Base-by-base conservation (phyloP, 1,139 yeast species). In the Scheffersomyces segobiensis region DNA sequence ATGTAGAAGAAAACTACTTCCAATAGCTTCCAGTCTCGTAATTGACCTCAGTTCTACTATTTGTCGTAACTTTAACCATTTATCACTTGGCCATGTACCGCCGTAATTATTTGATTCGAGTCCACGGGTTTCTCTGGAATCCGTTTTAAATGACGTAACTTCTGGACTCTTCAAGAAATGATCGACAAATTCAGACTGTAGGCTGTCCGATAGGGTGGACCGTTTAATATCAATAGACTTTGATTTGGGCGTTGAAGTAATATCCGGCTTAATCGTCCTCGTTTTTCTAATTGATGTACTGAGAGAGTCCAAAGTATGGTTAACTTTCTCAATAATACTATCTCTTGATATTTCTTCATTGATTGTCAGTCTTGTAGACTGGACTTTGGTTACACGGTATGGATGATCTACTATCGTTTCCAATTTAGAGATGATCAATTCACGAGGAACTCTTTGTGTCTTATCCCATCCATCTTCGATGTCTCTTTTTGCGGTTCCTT, bases 261-360 rank as follows among this genome's bases (percentile, higher is more conserved):
- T 20, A 21, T 48, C 50, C 8, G 50, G 50, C 6, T 20, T 48
- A 21, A 21, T 19, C n/a, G 26, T 20, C 24, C 4, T 21, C 26
- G n/a, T 17, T n/a, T 24, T 48, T 17, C 18, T 48, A 20, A 24
- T 10, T 17, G 50, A n/a, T 22, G 55, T 57, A 19, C 56, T 58
- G 14, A 63, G 62, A 1, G 67, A 63, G 26, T 65, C 66, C 21
- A 65, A 56, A 3, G 67, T 65, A 53, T 59, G 64, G 54, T 65
- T 65, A 7, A 65, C 66, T 42, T 59, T 55, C 42, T 65, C 67
- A n/a, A 65, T 55, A 19, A 65, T 56, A 46, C 55, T 59, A 4
- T 64, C 65, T 22, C 67, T 54, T 12, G 66, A 64, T 4, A 62
- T 52, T 20, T 59, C 62, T 4, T 56, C 58, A 49, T 22, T 47